Evolutionary conservation across 192 early-diverging fungal genomes (phyloP).

Genomic region (Rhizophagus prolifer): DNA sequence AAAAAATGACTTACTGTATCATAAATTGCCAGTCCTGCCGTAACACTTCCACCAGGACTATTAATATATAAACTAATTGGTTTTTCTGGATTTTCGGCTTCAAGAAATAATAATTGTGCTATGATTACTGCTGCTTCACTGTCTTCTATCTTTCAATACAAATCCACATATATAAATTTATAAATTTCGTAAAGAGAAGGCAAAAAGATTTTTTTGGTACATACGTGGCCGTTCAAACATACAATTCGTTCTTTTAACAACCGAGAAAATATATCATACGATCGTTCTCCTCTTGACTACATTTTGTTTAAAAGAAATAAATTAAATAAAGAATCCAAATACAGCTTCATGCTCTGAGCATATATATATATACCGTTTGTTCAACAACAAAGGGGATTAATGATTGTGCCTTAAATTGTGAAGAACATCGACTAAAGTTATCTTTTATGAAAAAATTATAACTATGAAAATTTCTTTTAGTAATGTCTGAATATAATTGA

Average conservation of each 20-base stretch:
- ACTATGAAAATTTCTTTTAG: not conserved
- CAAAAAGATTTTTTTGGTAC: not conserved
- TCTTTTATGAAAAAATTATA: not conserved
- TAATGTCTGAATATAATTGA: not conserved
- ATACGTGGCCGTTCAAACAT: constrained; percentile 87
- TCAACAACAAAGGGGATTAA: constrained; percentile 67
- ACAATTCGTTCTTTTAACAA: constrained; percentile 95
- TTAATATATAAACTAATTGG: constrained; percentile 97
- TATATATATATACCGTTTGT: constrained; percentile 49
- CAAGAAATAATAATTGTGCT: constrained; percentile 92
- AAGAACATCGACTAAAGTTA: not conserved
- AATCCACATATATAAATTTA: not conserved
- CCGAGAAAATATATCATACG: constrained; percentile 97
- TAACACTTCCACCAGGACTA: constrained; percentile 95
- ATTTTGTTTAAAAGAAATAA: not conserved
- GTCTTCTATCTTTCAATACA: constrained; percentile 68
- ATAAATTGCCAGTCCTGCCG: constrained; percentile 92
- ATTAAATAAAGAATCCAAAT: not conserved
- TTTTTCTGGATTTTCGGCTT: constrained; percentile 92
- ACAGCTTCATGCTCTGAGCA: too few relatives aligned
- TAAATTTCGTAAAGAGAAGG: not conserved
- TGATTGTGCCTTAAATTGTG: constrained; percentile 34
- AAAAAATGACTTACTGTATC: constrained; percentile 62
- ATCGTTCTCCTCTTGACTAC: constrained; percentile 83
- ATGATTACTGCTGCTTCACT: constrained; percentile 82